Conservation (phyloP, 176 grass and related monocot species). For the Leersia perrieri region DNA sequence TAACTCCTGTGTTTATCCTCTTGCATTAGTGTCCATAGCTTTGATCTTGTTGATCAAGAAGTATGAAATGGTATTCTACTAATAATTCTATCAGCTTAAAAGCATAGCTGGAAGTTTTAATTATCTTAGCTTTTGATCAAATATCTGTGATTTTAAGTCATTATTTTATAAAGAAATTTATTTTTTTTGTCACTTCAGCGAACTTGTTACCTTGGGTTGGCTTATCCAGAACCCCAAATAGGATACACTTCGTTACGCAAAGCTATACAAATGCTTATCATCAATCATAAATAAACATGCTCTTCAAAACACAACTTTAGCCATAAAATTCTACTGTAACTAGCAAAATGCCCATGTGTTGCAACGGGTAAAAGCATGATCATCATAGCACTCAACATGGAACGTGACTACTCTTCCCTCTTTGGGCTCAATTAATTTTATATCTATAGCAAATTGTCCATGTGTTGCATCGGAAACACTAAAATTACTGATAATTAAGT, state of each 20-base stretch:
- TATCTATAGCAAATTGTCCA: no score
- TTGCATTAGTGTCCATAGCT: neutral
- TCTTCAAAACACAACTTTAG: neutral
- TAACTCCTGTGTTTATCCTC: neutral
- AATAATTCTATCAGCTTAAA: neutral
- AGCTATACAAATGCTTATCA: neutral
- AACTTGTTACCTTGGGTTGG: neutral
- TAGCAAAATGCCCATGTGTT: no score
- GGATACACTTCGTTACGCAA: neutral
- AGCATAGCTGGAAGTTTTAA: neutral
- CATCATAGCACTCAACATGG: no score
- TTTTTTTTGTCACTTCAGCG: neutral
- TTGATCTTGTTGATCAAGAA: slow-evolving; percentile 1
- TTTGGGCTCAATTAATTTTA: no score
- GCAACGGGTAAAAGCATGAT: no score
- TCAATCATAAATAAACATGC: neutral
- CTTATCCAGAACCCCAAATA: neutral
- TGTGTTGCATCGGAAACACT: no score
- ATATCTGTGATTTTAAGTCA: neutral
- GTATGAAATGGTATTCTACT: neutral
- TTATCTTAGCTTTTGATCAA: neutral
- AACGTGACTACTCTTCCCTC: no score
- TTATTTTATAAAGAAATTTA: slow-evolving; percentile 4
- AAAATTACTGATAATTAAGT: no score
- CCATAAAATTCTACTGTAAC: neutral